Evolutionary conservation across 345 rosid species (phyloP), one percentile per base, ranked within the genome.

Genomic region (Streptanthus diversifolius): DNA sequence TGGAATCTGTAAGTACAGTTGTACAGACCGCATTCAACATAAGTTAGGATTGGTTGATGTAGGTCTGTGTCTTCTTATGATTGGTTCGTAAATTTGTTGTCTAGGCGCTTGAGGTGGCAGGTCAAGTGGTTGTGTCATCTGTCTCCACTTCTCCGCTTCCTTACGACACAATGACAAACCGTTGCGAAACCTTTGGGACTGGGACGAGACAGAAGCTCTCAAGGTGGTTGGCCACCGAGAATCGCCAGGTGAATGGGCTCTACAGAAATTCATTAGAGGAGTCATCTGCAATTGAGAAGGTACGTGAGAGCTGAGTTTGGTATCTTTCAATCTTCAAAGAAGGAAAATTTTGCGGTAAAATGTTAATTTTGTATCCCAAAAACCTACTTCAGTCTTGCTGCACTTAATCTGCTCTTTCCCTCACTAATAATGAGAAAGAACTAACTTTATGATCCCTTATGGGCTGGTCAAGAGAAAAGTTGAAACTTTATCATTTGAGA

Each of bases 31-130:
- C 44, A 36, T 63, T 44, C 10, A 0, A 47, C 61, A 54, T 21
- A 12, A 1, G 43, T n/a, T 63, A 70, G 44, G 33, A 63, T 9
- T n/a, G 63, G 40, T 43, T 22, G 33, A 15, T 74, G 32, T 25
- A 30, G 3, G 35, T 43, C 5, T 59, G 56, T 30, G 62, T 51
- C 30, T 21, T 67, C 41, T 68, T 14, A 59, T 29, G 48, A 44
- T 61, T 76, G 53, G 18, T 63, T 54, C n/a, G 19, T 76, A 9
- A 17, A 17, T 60, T 30, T 69, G 71, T 25, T 76, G 21, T 76
- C 44, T 83, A 95, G 98, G 96, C 99, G 3, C 96, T 91, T 39
- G 88, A 85, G 84, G 97, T 90, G 27, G 99, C 98, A 35, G 93
- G 99, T 78, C 93, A 90, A 82, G 98, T 95, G 62, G 96, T 90